These are phyloP conservation scores for Mycena kentingensis DNA, from an alignment of 768 basidiomycete genomes.

Conservation along the genomic window DNA sequence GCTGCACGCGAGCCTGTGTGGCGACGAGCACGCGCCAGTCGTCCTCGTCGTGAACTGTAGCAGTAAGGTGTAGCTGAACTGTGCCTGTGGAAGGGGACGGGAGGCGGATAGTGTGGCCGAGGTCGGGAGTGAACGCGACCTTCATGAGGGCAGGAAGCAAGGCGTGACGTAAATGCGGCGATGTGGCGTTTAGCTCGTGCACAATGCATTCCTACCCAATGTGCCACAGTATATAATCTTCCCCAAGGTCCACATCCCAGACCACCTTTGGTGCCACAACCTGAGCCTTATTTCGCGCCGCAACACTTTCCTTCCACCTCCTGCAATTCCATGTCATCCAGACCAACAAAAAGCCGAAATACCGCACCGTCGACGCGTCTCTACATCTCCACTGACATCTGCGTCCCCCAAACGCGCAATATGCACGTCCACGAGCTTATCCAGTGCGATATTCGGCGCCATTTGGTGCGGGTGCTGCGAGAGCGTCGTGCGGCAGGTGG, in stretches of 20 bases:
- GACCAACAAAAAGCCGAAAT: neutral
- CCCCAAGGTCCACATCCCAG: constrained; percentile 16
- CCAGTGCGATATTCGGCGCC: constrained; percentile 65
- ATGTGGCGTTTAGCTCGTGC: neutral
- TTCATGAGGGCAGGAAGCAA: constrained; percentile 29
- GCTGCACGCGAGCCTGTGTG: constrained; percentile 39
- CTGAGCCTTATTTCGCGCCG: constrained; percentile 24
- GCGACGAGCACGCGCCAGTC: constrained; percentile 34
- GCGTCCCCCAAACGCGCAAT: too few species aligned
- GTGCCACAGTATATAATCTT: constrained; percentile 21
- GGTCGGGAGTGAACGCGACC: constrained; percentile 41
- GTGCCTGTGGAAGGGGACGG: constrained; percentile 6
- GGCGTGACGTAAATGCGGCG: neutral
- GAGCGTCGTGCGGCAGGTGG: constrained; percentile 59
- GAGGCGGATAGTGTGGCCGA: constrained; percentile 36
- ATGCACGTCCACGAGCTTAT: constrained; percentile 62
- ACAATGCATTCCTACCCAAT: constrained; percentile 10
- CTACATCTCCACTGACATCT: too few species aligned
- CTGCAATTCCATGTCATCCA: constrained; percentile 29
- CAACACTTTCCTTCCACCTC: constrained; percentile 36
- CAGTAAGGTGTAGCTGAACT: constrained; percentile 38
- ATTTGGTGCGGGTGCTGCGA: constrained; percentile 44
- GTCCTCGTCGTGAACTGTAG: constrained; percentile 29
- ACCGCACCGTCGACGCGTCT: too few species aligned
- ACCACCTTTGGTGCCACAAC: neutral